phyloP scores from a whole-genome alignment of 768 basidiomycete species.

The Amanita rubescens region DNA sequence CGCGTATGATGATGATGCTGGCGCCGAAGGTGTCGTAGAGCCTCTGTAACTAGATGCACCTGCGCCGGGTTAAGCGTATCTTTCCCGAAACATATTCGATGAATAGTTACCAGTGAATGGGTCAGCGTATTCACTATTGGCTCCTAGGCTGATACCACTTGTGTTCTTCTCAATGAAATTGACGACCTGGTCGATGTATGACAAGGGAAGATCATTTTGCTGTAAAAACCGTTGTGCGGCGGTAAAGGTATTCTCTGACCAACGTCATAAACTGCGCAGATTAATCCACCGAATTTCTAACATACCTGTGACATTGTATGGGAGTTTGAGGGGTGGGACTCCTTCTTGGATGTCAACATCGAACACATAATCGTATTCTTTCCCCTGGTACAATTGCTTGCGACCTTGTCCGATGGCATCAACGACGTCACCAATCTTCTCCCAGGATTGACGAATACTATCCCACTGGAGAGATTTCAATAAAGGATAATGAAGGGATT shows the following conservation, averaged over 20 bases:
- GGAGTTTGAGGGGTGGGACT: slow-evolving; percentile 85
- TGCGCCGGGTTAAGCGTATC: slow-evolving; percentile 15
- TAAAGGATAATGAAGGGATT: background rate
- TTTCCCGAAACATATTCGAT: slow-evolving; percentile 4
- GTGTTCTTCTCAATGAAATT: slow-evolving; percentile 93
- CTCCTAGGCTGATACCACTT: slow-evolving; percentile 62
- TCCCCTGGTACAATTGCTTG: slow-evolving; percentile 87
- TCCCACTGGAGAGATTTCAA: slow-evolving; percentile 63
- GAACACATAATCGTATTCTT: slow-evolving; percentile 99
- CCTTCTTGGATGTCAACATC: slow-evolving; percentile 96
- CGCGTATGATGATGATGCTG: slow-evolving; percentile 34
- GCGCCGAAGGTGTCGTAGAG: slow-evolving; percentile 20
- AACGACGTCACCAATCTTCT: slow-evolving; percentile 93
- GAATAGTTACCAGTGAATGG: slow-evolving; percentile 73
- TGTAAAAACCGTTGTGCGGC: slow-evolving; percentile 88
- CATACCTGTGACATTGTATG: slow-evolving; percentile 83
- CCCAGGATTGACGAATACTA: slow-evolving; percentile 57
- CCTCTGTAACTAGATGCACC: slow-evolving; percentile 62
- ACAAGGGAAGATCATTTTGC: slow-evolving; percentile 72
- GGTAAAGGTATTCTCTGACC: slow-evolving; percentile 81
- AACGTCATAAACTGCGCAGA: background rate
- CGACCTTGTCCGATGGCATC: slow-evolving; percentile 89
- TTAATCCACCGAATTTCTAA: background rate
- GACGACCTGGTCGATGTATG: slow-evolving; percentile 86
- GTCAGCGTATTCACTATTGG: slow-evolving; percentile 60